Evolutionary conservation across 495 filamentous ascomycete genomes (phyloP).

Genomic region (Aspergillus sclerotiicarbonarius): DNA sequence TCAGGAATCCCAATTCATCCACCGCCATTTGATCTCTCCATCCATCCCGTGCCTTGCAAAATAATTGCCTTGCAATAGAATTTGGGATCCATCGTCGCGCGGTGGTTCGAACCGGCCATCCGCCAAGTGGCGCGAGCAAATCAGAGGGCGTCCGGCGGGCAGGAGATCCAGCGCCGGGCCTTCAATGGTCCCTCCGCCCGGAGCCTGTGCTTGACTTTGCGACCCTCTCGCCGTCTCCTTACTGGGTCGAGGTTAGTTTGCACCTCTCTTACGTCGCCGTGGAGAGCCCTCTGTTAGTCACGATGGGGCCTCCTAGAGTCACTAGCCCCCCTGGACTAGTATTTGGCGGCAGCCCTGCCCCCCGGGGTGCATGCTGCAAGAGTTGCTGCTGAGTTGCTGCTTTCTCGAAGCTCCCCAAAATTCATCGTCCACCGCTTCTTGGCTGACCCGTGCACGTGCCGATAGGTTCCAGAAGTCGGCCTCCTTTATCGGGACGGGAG

Average conservation of each 20-base stretch:
- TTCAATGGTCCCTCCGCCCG: constrained; percentile 8
- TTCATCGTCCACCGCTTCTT: neutral
- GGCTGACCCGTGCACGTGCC: constrained; percentile 15
- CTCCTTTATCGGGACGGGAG: constrained; percentile 1
- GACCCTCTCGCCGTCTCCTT: neutral
- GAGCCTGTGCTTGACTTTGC: neutral
- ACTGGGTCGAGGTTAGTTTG: too few relatives aligned
- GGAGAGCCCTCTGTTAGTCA: neutral
- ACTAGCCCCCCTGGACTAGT: neutral
- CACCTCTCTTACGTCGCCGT: constrained; percentile 3
- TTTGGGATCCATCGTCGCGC: neutral
- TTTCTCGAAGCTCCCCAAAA: neutral
- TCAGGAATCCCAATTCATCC: neutral
- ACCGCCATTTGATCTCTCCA: neutral
- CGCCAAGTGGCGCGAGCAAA: constrained; percentile 17
- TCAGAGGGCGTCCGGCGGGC: constrained; percentile 18
- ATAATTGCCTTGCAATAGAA: neutral
- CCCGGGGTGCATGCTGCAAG: too few relatives aligned
- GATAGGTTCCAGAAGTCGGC: constrained; percentile 1
- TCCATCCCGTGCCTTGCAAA: neutral
- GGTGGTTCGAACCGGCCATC: neutral
- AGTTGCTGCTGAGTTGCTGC: neutral
- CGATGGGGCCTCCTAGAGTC: neutral
- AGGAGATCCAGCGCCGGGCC: constrained; percentile 19
- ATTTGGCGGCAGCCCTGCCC: too few relatives aligned